Evolutionary conservation across 371 early-diverging fungal species (phyloP), one percentile per base, ranked within the genome.

Genomic region (Parasitella parasitica): DNA sequence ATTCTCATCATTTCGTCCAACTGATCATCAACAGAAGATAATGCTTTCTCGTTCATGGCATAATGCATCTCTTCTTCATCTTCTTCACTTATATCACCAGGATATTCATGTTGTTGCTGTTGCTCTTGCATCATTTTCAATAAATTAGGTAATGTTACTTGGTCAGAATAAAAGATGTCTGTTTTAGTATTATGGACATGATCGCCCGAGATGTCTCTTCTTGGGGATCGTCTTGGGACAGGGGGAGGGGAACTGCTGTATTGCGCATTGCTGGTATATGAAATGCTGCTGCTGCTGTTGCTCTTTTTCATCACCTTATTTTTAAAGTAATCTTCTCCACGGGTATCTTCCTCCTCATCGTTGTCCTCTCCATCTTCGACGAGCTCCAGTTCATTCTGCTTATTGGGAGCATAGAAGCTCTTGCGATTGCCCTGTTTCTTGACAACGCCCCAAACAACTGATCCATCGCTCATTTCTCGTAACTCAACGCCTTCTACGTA

Each of bases 391-490:
- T 32, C 12, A 22, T 60, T 54, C 12, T 50, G 22, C 51, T 49
- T 38, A 16, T 57, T 61, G 20, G 64, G 67, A 18, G 67, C 59
- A 57, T 58, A 70, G 39, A 68, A 71, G 34, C 75, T 74, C 43
- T 67, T 69, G 11, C 74, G 54, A 24, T 70, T 66, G 12, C 75
- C 75, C 51, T 68, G 53, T n/a, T 68, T 64, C 34, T 72, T 69
- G 0, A 80, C 78, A 30, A 80, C 60, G 18, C 76, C 81, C 75
- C 77, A 80, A 8, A 71, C 59, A 13, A 80, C 74, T 4, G 77
- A 65, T 2, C 81, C 81, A 58, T 80, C 81, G 46, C 77, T 77
- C 76, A 77, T 77, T 53, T 80, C 81, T 26, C 81, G 72, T 7
- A 80, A 24, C 41, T 80, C 81, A n/a, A 80, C 58, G 11, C 81